These are phyloP conservation scores for Przewalskia tangutica DNA, from an alignment of 257 asterid species.

Conservation along the genomic window DNA sequence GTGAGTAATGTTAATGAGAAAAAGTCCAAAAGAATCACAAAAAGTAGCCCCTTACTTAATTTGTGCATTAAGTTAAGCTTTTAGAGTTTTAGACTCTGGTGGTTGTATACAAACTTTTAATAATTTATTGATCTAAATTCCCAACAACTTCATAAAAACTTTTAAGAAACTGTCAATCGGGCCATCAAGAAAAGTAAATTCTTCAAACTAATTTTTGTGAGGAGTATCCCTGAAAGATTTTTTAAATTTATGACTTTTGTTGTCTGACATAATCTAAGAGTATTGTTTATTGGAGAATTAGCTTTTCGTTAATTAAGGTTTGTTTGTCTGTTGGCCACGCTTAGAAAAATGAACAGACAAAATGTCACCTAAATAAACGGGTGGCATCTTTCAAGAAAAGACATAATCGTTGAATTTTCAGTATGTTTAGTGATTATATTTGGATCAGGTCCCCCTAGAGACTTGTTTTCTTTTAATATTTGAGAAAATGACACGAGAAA, in stretches of 20 bases:
- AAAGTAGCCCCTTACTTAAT: background rate
- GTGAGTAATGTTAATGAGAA: background rate
- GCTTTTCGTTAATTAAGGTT: background rate
- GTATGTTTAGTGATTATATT: background rate
- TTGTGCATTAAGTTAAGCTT: background rate
- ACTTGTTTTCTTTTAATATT: background rate
- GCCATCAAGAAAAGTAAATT: background rate
- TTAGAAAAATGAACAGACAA: background rate
- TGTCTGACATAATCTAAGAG: background rate
- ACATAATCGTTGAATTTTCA: background rate
- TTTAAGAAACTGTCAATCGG: background rate
- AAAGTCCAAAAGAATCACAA: background rate
- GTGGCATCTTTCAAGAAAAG: background rate
- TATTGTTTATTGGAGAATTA: background rate
- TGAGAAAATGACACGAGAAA: background rate
- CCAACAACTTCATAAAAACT: background rate
- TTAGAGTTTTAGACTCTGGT: background rate
- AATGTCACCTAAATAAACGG: background rate
- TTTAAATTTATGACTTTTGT: background rate
- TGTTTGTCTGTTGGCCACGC: slow-evolving; percentile 5
- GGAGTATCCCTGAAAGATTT: background rate
- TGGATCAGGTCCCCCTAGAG: background rate
- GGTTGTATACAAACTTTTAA: background rate
- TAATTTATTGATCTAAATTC: background rate
- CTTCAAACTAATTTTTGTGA: background rate